These are phyloP conservation scores for Triticum timopheevii DNA, from an alignment of 176 grass and related monocot genomes.

Conservation along the genomic window DNA sequence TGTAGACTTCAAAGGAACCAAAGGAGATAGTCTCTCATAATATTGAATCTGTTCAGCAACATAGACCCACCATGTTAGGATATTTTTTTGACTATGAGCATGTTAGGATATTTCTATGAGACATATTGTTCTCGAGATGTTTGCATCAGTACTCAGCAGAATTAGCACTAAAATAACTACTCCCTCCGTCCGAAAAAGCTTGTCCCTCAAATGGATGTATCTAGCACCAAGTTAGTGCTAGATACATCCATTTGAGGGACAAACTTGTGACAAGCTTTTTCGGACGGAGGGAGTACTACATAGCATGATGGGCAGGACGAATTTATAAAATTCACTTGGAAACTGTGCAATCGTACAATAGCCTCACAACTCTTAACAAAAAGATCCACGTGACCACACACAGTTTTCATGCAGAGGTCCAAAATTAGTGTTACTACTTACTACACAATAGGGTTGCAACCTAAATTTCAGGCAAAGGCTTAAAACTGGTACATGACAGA, in stretches of 20 bases:
- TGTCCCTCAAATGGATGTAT: too few species aligned
- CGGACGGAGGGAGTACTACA: background rate
- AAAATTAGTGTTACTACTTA: background rate
- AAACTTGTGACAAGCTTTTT: too few species aligned
- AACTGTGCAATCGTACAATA: background rate
- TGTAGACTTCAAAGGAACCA: conserved; percentile 79
- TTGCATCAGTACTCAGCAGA: conserved; percentile 19
- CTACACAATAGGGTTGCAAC: background rate
- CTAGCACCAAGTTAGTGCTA: too few species aligned
- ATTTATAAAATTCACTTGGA: background rate
- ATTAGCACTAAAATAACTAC: background rate
- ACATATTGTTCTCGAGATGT: background rate
- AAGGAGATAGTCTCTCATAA: conserved; percentile 90
- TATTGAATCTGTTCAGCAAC: conserved; percentile 64
- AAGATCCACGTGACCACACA: background rate
- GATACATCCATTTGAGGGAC: too few species aligned
- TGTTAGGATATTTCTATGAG: conserved; percentile 10
- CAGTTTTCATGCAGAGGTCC: background rate
- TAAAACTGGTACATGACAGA: background rate
- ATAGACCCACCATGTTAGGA: conserved; percentile 9
- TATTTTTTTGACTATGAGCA: conserved; percentile 14
- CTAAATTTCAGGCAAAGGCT: background rate
- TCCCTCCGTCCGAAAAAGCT: too few species aligned
- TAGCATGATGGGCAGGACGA: background rate
- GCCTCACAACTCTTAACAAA: background rate